Base-by-base conservation (phyloP, 2,329 filamentous ascomycete genomes). In the Capronia coronata region DNA sequence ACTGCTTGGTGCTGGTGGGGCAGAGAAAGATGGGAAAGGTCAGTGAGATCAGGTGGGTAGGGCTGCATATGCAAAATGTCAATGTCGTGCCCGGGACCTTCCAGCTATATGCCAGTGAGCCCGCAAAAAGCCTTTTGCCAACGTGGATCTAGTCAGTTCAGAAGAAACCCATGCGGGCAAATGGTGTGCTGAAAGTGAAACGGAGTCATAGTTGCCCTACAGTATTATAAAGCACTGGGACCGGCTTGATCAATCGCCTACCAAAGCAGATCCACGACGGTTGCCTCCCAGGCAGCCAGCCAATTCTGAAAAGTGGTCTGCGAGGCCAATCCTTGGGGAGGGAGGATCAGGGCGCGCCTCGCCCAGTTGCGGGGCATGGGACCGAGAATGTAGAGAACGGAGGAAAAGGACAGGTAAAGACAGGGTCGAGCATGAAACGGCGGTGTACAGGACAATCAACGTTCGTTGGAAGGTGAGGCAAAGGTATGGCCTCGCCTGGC, bases 351-450 rank as follows among this genome's bases (percentile, higher is more conserved):
- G 11, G 34, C 16, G 34, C n/a, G 14, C n/a, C 16, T 35, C 27
- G 18, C 11, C 10, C 39, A n/a, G 44, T 41, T 43, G 46, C 40
- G 35, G 49, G 35, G 49, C 46, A 47, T 14, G 23, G 39, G 27
- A 13, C 21, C 21, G 22, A 23, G 35, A 23, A 49, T 27, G 45
- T 22, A 29, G 13, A 37, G 44, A 34, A 49, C 34, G 45, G 16
- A 29, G 13, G 34, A 40, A 34, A 48, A 38, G 21, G 39, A 48
- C 44, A 22, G 43, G 43, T 23, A 37, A 18, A 40, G 43, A 47
- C 48, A 30, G 44, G 42, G 37, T 43, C 35, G 14, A 30, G 23
- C 21, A 13, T 40, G 46, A 55, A 55, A 55, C 43, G 29, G 49
- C 43, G 53, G 49, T 52, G 49, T 42, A 46, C 14, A 18, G 21